Evolutionary conservation across 225 moss, liverwort and hornwort genomes (phyloP), one percentile per base, ranked within the genome.

Genomic region (Sphagnum contortum): DNA sequence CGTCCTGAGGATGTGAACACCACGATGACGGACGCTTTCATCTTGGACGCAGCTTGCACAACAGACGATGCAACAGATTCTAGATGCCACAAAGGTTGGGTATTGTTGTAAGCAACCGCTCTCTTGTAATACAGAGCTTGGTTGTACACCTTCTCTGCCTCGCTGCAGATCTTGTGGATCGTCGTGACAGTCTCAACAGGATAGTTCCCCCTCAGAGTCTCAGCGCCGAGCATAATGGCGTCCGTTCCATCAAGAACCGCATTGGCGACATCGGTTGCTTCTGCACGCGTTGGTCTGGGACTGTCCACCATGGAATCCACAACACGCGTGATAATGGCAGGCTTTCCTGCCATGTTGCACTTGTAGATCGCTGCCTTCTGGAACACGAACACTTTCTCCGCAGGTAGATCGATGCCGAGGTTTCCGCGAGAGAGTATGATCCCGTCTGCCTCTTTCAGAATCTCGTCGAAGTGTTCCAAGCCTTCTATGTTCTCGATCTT

Each of bases 241-340:
- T 87, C 87, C 0, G 83, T 78, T 1, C 87, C 87, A 6, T 86
- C 86, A 0, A 86, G 71, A 6, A 86, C 86, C 13, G 79, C 90
- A 12, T 96, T 96, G 8, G 92, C 92, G 0, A 96, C 90, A 50
- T 96, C 92, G 0, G 95, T 96, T 10, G 95, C 95, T 75, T 96
- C 95, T 0, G 92, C 95, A 50, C 95, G 80, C 2, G 92, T 96
- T 4, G 95, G 95, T 48, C 95, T 69, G 0, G 95, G 95, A n/a
- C 89, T 92, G 8, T 92, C 90, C 6, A 89, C 86, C 95, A 96
- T 96, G 0, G 95, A 84, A 61, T 96, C 95, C 0, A 96, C 92
- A 5, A 96, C 90, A 0, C 95, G 88, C 3, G 95, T 96, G 0
- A 96, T 74, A 6, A 96, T 81, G 0, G 84, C 83, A 3, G 92